Evolutionary conservation across 148 eudicot genomes (phyloP), one percentile per base, ranked within the genome.

Genomic region (Arctostaphylos glauca): DNA sequence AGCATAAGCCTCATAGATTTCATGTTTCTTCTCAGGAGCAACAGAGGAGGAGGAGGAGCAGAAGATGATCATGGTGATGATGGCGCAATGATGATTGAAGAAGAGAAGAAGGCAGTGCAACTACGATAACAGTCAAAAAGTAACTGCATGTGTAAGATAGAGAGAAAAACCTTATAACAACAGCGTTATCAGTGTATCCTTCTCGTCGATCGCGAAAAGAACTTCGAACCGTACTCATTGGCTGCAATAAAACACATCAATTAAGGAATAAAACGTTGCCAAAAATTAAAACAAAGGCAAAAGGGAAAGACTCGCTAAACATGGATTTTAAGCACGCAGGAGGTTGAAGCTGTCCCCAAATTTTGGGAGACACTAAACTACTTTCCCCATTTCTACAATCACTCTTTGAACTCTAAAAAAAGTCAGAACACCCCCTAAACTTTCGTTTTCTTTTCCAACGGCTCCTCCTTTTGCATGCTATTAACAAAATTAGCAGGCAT

Each of bases 111-210:
- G 43, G 41, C 41, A 50, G 43, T 6, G 2, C 21, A 41, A 21
- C 48, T 48, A 16, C 25, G 52, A 43, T 15, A 74, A 85, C 12
- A 38, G 66, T 46, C 73, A 66, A 74, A 50, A 77, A 80, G 19
- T 5, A 80, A 79, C 38, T 9, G 8, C 6, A 73, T 48, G 82
- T 50, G 64, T 47, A 70, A 67, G 38, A 31, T 70, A 70, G 18
- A 62, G 78, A 64, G 50, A 85, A 54, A 70, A 84, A 96, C 99
- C 98, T 96, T 88, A 93, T 96, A 74, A 86, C 89, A 84, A 96
- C 97, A 75, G 99, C 99, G 89, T 94, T 93, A 78, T 96, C 99
- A 81, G 90, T 91, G 81, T 92, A 92, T 84, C 99, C 99, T 90
- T 94, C 98, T 80, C 95, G 87, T 74, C 91, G 88, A 47, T 82